These are phyloP conservation scores for Cryptococcus hybrid DNA, from an alignment of 1,284 basidiomycete species.

Conservation along the genomic window DNA sequence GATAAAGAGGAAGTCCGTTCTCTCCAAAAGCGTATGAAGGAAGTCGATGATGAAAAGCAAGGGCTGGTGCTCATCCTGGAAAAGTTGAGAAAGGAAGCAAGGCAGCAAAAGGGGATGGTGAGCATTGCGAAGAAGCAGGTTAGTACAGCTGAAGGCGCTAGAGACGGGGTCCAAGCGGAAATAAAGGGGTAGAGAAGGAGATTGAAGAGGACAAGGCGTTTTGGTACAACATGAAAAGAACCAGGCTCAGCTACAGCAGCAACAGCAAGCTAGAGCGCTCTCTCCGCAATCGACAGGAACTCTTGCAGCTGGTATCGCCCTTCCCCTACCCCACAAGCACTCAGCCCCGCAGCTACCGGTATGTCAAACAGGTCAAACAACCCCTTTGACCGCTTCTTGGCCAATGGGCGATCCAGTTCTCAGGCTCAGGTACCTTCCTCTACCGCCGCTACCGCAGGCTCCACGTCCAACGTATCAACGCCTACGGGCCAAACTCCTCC, in stretches of 20 bases:
- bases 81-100: conserved; percentile 86
- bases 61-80: conserved; percentile 73
- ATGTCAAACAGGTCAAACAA: conserved; percentile 74
- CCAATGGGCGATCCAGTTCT: too few species aligned
- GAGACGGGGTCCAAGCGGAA: conserved; percentile 68
- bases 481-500: too few species aligned
- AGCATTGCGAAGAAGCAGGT: conserved; percentile 96
- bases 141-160: conserved; percentile 75
- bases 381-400: conserved; percentile 80
- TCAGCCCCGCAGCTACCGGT: conserved; percentile 50
- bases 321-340: conserved; percentile 65
- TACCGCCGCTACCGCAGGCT: too few species aligned
- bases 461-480: too few species aligned
- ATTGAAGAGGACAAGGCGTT: conserved; percentile 58
- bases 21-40: conserved; percentile 80
- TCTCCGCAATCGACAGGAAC: not conserved
- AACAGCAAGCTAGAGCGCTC: not conserved
- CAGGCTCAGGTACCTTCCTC: too few species aligned
- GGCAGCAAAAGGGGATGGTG: conserved; percentile 92
- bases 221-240: conserved; percentile 16
- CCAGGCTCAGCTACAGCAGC: not conserved
- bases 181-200: conserved; percentile 52
- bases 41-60: conserved; percentile 73
- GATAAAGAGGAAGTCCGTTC: conserved; percentile 95
- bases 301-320: conserved; percentile 60